A percentile compares a stretch with the other conserved stretches of the same genome.
phyloP scores from a whole-genome alignment of 257 asterid genomes.

The Leonotis leonurus region DNA sequence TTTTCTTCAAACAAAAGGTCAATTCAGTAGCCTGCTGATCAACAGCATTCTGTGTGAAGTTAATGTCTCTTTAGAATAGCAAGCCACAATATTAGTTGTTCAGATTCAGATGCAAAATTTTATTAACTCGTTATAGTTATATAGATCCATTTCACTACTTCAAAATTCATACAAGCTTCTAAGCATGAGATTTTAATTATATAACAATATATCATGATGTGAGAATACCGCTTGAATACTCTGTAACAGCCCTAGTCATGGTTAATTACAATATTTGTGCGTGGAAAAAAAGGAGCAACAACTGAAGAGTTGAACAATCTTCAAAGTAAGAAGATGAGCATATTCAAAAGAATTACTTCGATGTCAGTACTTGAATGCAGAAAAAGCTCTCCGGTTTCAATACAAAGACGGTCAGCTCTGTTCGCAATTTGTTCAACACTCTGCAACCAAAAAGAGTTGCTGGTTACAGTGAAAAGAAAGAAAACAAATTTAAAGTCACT shows the following conservation, averaged over 20 bases:
- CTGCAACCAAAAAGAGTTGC: slow-evolving; percentile 35
- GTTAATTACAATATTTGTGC: background rate
- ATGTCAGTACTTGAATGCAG: slow-evolving; percentile 81
- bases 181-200: background rate
- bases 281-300: background rate
- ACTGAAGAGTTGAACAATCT: background rate
- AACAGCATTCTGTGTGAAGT: background rate
- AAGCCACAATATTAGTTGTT: background rate
- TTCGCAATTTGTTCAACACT: slow-evolving; percentile 93
- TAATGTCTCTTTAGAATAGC: background rate
- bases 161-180: background rate
- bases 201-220: background rate
- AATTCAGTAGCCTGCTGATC: background rate
- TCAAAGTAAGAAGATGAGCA: slow-evolving; percentile 2
- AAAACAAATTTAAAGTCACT: background rate
- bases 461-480: background rate
- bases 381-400: slow-evolving; percentile 54
- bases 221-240: background rate
- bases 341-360: slow-evolving; percentile 49
- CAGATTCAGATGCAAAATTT: background rate
- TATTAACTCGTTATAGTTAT: background rate
- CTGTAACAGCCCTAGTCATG: background rate
- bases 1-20: background rate
- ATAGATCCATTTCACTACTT: background rate
- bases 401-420: slow-evolving; percentile 80